Base-by-base conservation (phyloP, 345 rosid species). In the Hevea brasiliensis region DNA sequence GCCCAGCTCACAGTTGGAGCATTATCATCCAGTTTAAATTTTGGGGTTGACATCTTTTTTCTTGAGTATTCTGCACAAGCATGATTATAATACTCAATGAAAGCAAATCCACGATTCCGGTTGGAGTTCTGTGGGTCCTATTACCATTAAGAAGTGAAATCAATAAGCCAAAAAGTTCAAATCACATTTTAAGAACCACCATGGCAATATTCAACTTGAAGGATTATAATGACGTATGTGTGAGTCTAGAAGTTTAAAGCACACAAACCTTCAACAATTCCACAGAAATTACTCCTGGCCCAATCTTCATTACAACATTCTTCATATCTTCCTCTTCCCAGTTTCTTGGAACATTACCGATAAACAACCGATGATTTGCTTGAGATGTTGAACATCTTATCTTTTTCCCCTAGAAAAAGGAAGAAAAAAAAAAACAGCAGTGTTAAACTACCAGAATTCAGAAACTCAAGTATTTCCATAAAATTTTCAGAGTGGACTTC, bases 1-100 rank as follows among this genome's bases (percentile, higher is more conserved):
- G 82, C 82, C 82, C 82, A 79, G 75, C 82, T 79, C 64, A 79
- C 82, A 8, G 82, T 79, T 65, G 82, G 82, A 65, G 82, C 74
- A 71, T 79, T 79, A 70, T 79, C 79, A 57, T 79, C 82, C n/a
- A 79, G 82, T 57, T 79, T 79, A 61, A 79, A 79, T 50, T 74
- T 45, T 11, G 79, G 72, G 14, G 17, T 60, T 58, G 69, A 74
- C 79, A 79, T 79, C 72, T 74, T 65, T 60, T 79, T 74, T 37
- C 72, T 70, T 1, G 79, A 79, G 61, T 74, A 79, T 8, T 79
- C 82, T 74, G 82, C 82, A 71, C 82, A 79, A 44, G 82, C 70
- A 54, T 79, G 82, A 74, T 79, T 79, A 65, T 79, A 79, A 61
- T 79, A 74, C 76, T 79, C 82, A 2, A 79, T 71, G 54, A 79